A percentile compares a stretch with the other conserved stretches of the same genome.
Evolutionary conservation across 495 filamentous ascomycete species (phyloP).

Genomic region (Umbilicaria muhlenbergii): DNA sequence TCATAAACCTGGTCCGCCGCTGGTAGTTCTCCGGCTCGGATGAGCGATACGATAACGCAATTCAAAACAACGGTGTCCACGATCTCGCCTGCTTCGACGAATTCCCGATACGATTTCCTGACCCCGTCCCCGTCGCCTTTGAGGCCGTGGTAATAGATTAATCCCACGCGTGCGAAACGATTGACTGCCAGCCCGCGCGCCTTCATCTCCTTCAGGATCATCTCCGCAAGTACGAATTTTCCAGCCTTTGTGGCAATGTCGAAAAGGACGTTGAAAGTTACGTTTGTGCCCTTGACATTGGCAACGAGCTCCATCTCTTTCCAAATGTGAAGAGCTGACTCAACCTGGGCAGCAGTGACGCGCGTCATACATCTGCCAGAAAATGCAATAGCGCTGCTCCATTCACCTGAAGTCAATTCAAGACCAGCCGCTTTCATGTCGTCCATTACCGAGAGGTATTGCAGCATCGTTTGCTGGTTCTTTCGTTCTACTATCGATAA

Average conservation of each 20-base stretch:
- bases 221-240: conserved; percentile 68
- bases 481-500: conserved; percentile 48
- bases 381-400: conserved; percentile 72
- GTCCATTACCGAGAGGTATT: conserved; percentile 68
- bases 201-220: conserved; percentile 68
- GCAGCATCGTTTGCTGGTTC: conserved; percentile 46
- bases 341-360: conserved; percentile 46
- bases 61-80: conserved; percentile 83
- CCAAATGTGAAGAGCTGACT: conserved; percentile 68
- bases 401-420: conserved; percentile 48
- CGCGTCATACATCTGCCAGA: conserved; percentile 51
- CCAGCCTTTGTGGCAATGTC: conserved; percentile 73
- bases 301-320: conserved; percentile 70
- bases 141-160: conserved; percentile 73
- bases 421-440: conserved; percentile 59
- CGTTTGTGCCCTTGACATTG: conserved; percentile 42
- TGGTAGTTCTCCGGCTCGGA: conserved; percentile 51
- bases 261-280: conserved; percentile 86
- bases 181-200: conserved; percentile 45
- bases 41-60: conserved; percentile 61
- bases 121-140: conserved; percentile 51
- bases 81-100: conserved; percentile 68
- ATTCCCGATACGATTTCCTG: conserved; percentile 52
- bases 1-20: conserved; percentile 67
- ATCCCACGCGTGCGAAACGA: conserved; percentile 58